Evolutionary conservation across 805 yeast genomes (phyloP).

Genomic region (Saturnispora quitensis): DNA sequence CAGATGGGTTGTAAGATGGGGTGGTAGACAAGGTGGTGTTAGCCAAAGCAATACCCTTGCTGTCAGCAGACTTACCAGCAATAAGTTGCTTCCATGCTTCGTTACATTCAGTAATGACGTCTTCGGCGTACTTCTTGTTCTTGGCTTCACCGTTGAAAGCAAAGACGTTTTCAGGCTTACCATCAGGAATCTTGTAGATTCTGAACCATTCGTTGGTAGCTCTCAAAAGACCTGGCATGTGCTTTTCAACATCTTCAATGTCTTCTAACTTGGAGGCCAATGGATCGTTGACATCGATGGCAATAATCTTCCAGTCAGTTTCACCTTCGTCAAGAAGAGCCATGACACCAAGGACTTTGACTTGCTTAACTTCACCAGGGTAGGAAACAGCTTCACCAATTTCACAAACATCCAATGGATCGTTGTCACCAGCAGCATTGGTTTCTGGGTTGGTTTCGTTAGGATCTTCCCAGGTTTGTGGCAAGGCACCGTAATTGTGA

Average conservation of each 20-base stretch:
- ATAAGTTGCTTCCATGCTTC: conserved; percentile 78
- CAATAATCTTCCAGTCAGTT: conserved; percentile 88
- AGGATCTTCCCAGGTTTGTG: conserved; percentile 86
- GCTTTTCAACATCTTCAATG: conserved; percentile 81
- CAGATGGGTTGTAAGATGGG: conserved; percentile 41
- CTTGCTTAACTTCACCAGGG: conserved; percentile 75
- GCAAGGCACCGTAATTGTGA: conserved; percentile 97
- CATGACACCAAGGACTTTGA: conserved; percentile 88
- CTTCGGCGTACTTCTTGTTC: conserved; percentile 77
- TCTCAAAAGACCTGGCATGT: conserved; percentile 87
- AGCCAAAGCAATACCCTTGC: conserved; percentile 62
- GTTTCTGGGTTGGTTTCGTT: conserved; percentile 55
- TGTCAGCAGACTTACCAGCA: conserved; percentile 47
- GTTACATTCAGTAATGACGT: conserved; percentile 71
- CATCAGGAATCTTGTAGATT: conserved; percentile 96
- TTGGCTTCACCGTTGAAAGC: conserved; percentile 95
- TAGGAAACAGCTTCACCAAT: conserved; percentile 59
- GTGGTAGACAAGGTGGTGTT: conserved; percentile 63
- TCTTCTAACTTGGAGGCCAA: conserved; percentile 80
- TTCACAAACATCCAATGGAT: conserved; percentile 80
- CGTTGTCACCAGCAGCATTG: conserved; percentile 69
- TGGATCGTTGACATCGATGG: conserved; percentile 80
- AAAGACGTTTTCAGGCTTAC: conserved; percentile 92
- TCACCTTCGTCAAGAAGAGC: conserved; percentile 92
- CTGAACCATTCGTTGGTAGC: conserved; percentile 98